These are phyloP conservation scores for Panicum miliaceum DNA, from an alignment of 176 grass and related monocot species.

Conservation along the genomic window DNA sequence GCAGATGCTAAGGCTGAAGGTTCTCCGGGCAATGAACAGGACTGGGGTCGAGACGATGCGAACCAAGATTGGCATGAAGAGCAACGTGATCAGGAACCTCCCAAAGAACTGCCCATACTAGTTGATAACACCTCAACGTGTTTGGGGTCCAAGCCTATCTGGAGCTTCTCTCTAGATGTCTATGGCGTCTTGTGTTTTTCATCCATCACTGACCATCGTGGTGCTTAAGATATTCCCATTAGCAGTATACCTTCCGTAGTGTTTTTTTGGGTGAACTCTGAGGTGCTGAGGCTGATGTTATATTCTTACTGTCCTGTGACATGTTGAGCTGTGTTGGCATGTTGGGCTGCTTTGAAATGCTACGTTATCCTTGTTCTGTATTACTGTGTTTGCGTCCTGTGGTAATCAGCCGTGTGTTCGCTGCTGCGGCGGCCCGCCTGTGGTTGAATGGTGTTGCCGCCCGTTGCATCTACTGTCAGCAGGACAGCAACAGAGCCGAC, in stretches of 20 bases:
- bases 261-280: not conserved
- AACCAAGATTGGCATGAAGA: constrained; percentile 87
- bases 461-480: not conserved
- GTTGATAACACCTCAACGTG: not conserved
- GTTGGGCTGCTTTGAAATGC: not conserved
- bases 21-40: constrained; percentile 76
- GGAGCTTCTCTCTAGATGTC: not conserved
- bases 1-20: constrained; percentile 83
- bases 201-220: not conserved
- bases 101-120: constrained; percentile 92
- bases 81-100: constrained; percentile 92
- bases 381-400: not conserved
- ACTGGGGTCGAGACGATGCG: constrained; percentile 75
- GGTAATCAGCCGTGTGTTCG: not conserved
- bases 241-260: not conserved
- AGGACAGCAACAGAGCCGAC: no score
- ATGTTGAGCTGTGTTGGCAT: not conserved
- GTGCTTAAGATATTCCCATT: not conserved
- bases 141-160: not conserved
- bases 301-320: no score
- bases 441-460: not conserved
- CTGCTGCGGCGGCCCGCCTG: no score
- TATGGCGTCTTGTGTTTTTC: constrained; percentile 14
- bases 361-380: not conserved
- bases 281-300: not conserved